Percentiles rank a stretch among this genome's conserved stretches.
phyloP scores from a whole-genome alignment of 257 asterid species.

The Catharanthus roseus region DNA sequence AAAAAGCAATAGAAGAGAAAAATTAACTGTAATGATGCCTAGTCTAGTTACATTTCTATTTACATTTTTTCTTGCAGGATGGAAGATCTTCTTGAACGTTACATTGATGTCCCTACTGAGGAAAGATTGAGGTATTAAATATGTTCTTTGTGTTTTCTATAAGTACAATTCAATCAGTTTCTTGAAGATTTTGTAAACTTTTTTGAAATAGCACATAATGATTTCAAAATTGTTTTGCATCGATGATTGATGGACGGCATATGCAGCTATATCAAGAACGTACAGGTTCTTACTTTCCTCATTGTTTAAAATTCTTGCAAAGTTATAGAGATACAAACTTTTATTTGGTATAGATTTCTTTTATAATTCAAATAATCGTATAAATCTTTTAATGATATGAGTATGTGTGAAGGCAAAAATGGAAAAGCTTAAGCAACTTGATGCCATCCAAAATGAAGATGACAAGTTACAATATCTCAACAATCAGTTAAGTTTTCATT shows the following conservation, averaged over 20 bases:
- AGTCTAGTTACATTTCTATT: background rate
- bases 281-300: slow-evolving; percentile 44
- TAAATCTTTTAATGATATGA: too few species aligned
- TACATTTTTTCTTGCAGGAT: slow-evolving; percentile 25
- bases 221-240: too few species aligned
- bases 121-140: slow-evolving; percentile 32
- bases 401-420: slow-evolving; percentile 37
- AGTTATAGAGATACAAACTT: too few species aligned
- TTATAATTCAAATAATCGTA: too few species aligned
- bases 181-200: background rate
- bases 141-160: background rate
- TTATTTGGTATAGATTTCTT: too few species aligned
- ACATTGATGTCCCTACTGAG: slow-evolving; percentile 38
- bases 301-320: too few species aligned
- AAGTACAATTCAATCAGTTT: background rate
- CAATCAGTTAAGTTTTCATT: too few species aligned
- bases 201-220: too few species aligned
- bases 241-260: too few species aligned
- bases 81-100: slow-evolving; percentile 41
- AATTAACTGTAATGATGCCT: too few species aligned
- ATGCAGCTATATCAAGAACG: slow-evolving; percentile 36
- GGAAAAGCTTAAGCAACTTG: slow-evolving; percentile 38
- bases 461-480: slow-evolving; percentile 32
- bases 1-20: too few species aligned
- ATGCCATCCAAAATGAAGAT: slow-evolving; percentile 36